Percentiles rank a stretch among this genome's conserved stretches.
Evolutionary conservation across 192 early-diverging fungal genomes (phyloP).

Genomic region (Linnemannia hyalina): DNA sequence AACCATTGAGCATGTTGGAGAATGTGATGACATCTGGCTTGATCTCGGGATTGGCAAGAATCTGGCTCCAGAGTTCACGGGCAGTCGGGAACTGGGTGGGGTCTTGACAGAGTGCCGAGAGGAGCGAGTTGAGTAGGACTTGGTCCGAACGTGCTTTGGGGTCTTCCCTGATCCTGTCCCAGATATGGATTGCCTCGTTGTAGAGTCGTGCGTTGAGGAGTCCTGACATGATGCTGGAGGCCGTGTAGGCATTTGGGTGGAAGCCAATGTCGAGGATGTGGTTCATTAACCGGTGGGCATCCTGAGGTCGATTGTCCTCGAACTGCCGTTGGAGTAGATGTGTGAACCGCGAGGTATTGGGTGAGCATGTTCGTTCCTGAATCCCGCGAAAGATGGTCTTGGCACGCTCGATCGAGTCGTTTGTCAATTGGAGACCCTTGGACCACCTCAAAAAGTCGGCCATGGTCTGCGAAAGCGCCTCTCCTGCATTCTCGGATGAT

Average conservation of each 20-base stretch:
- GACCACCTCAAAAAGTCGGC: constrained; percentile 40
- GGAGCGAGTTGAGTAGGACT: constrained; percentile 21
- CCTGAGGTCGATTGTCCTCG: neutral
- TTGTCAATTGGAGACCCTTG: constrained; percentile 29
- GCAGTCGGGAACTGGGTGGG: constrained; percentile 19
- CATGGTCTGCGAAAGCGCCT: constrained; percentile 2
- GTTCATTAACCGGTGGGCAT: constrained; percentile 27
- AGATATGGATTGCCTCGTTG: constrained; percentile 19
- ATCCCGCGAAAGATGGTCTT: constrained; percentile 11
- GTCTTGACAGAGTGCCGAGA: constrained; percentile 26
- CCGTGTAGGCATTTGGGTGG: constrained; percentile 8
- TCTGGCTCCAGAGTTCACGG: constrained; percentile 18
- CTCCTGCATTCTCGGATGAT: neutral
- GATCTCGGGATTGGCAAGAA: constrained; percentile 5
- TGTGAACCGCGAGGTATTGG: constrained; percentile 36
- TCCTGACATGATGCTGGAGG: constrained; percentile 31
- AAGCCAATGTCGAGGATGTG: constrained; percentile 47
- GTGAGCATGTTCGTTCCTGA: constrained; percentile 18
- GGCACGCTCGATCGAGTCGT: constrained; percentile 11
- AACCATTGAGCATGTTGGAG: constrained; percentile 34
- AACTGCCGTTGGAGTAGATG: constrained; percentile 9
- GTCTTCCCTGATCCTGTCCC: constrained; percentile 1
- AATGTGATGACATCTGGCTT: constrained; percentile 40
- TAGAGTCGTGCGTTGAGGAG: constrained; percentile 25
- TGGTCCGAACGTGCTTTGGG: neutral